Conservation (phyloP, 2,329 filamentous ascomycete species). For the Rhinocladiella similis region DNA sequence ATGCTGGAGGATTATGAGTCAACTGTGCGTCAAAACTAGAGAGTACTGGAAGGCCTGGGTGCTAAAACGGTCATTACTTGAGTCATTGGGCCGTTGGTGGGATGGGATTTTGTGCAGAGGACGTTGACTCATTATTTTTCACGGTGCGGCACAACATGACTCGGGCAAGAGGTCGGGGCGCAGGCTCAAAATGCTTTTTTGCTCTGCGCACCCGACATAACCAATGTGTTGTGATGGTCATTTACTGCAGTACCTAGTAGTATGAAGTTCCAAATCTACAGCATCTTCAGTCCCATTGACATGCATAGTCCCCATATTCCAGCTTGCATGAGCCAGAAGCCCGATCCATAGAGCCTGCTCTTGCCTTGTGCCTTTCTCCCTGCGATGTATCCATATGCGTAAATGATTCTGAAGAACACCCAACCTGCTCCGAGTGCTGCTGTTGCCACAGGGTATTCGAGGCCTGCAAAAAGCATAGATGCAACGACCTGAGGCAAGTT, state of each 20-base stretch:
- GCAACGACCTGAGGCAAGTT: constrained; percentile 55
- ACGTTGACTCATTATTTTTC: constrained; percentile 7
- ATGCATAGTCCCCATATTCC: constrained; percentile 36
- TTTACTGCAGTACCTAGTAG: no score
- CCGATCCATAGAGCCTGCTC: constrained; percentile 37
- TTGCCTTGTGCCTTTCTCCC: constrained; percentile 33
- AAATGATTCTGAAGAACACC: constrained; percentile 53
- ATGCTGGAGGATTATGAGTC: constrained; percentile 13
- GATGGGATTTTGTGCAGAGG: not conserved
- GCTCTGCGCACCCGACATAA: no score
- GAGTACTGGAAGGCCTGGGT: not conserved
- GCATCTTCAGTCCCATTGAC: constrained; percentile 22
- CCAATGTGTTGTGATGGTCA: no score
- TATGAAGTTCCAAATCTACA: constrained; percentile 3
- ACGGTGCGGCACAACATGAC: constrained; percentile 4
- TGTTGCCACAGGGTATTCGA: constrained; percentile 53
- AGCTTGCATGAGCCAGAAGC: constrained; percentile 43
- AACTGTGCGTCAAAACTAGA: not conserved
- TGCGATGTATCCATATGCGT: constrained; percentile 47
- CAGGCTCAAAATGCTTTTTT: not conserved
- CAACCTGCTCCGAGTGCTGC: constrained; percentile 50
- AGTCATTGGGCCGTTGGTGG: constrained; percentile 4
- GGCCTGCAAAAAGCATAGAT: constrained; percentile 54
- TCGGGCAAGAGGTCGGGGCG: not conserved
- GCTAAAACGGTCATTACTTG: not conserved